Conservation (phyloP, 208 protist species). For the Naegleria fowleri region DNA sequence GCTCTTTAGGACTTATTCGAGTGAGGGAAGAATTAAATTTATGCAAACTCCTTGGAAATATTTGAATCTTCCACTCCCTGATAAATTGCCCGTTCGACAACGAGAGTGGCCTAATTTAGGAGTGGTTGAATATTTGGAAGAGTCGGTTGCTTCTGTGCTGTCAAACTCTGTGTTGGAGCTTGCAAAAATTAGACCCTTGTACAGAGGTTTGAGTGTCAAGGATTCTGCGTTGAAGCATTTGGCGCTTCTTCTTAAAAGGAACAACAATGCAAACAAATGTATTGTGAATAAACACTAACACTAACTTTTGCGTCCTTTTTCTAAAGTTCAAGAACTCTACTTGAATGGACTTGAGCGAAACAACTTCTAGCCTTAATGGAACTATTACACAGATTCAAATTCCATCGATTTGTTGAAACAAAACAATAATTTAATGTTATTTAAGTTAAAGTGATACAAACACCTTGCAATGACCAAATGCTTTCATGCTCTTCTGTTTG, state of each 20-base stretch:
- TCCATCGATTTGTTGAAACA: too few species aligned
- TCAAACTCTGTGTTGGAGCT: neutral
- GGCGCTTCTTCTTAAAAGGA: neutral
- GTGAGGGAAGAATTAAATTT: neutral
- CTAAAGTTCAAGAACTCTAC: too few species aligned
- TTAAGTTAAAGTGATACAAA: conserved; percentile 34
- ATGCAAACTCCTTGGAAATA: neutral
- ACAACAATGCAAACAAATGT: neutral
- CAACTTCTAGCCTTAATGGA: too few species aligned
- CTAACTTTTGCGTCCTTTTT: too few species aligned
- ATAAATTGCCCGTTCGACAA: neutral
- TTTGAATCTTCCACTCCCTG: neutral
- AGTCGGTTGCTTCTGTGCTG: neutral
- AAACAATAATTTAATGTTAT: neutral
- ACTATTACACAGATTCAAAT: too few species aligned
- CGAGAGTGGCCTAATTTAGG: neutral
- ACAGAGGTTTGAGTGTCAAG: neutral
- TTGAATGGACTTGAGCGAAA: too few species aligned
- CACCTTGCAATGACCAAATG: conserved; percentile 92
- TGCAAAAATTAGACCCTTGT: neutral
- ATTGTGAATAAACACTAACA: too few species aligned
- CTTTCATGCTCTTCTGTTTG: conserved; percentile 77
- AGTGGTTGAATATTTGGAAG: neutral
- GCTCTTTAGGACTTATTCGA: neutral
- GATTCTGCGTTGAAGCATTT: neutral